Percentiles rank a stretch among this genome's conserved stretches.
phyloP scores from a whole-genome alignment of 176 grass and related monocot genomes.

The Chrysopogon serrulatus region DNA sequence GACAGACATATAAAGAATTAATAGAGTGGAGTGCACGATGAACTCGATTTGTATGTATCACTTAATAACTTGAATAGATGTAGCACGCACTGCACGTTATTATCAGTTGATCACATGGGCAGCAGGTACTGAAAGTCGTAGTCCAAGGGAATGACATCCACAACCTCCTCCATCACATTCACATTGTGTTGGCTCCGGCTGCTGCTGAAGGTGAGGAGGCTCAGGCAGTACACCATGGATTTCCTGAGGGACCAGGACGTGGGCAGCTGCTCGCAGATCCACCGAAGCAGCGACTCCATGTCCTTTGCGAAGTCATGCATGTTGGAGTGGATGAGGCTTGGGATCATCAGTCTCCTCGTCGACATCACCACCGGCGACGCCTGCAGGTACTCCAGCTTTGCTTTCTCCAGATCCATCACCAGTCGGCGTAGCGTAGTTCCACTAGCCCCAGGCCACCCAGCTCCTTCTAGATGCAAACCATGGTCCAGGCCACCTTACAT shows the following conservation, averaged over 20 bases:
- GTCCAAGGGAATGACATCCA: slow-evolving; percentile 57
- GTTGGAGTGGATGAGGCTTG: slow-evolving; percentile 57
- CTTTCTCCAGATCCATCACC: slow-evolving; percentile 59
- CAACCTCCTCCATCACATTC: slow-evolving; percentile 26
- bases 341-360: slow-evolving; percentile 60
- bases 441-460: too few relatives aligned
- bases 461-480: too few relatives aligned
- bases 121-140: slow-evolving; percentile 81
- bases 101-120: slow-evolving; percentile 64
- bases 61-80: too few relatives aligned
- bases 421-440: too few relatives aligned
- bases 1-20: too few relatives aligned
- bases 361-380: slow-evolving; percentile 71
- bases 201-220: slow-evolving; percentile 30
- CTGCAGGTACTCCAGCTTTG: slow-evolving; percentile 88
- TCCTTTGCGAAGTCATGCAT: slow-evolving; percentile 72
- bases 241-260: slow-evolving; percentile 89
- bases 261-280: slow-evolving; percentile 84
- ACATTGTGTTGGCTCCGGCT: too few relatives aligned
- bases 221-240: slow-evolving; percentile 87
- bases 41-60: too few relatives aligned
- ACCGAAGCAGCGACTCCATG: slow-evolving; percentile 49
- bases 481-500: too few relatives aligned
- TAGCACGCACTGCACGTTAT: too few relatives aligned
- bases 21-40: too few relatives aligned